Conservation (phyloP, 768 basidiomycete species). For the Mycena chlorophos region DNA sequence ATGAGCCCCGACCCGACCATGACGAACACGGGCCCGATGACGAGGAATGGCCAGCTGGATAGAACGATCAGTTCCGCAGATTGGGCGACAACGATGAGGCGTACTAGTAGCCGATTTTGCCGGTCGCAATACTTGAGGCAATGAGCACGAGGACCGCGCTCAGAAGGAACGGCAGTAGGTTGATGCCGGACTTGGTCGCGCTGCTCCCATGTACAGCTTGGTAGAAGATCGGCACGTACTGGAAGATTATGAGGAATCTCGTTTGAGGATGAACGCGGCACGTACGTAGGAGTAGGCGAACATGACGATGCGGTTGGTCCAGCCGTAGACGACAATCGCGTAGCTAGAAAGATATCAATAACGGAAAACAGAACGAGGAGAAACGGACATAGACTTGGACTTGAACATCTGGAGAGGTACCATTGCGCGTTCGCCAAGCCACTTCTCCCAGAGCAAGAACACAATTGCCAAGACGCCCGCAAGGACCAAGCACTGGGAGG, state of each 20-base stretch:
- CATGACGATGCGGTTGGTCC: constrained; percentile 14
- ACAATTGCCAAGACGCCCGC: constrained; percentile 6
- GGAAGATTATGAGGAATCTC: not conserved
- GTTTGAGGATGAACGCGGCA: not conserved
- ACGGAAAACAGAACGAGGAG: not conserved
- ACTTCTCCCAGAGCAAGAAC: constrained; percentile 17
- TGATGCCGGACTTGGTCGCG: constrained; percentile 20
- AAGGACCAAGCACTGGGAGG: constrained; percentile 13
- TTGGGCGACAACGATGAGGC: not conserved
- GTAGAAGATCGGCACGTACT: constrained; percentile 22
- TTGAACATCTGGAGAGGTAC: constrained; percentile 19
- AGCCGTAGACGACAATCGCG: constrained; percentile 9
- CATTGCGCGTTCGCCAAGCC: constrained; percentile 17
- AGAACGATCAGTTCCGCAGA: not conserved
- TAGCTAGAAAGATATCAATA: not conserved
- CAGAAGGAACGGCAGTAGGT: constrained; percentile 21
- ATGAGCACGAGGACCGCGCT: constrained; percentile 10
- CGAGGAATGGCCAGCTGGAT: constrained; percentile 13
- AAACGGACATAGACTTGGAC: constrained; percentile 1
- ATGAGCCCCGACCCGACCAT: constrained; percentile 18
- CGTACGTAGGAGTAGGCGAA: constrained; percentile 14
- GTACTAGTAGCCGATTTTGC: constrained; percentile 10
- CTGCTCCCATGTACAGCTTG: constrained; percentile 14
- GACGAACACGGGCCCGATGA: constrained; percentile 1
- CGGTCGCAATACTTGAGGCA: constrained; percentile 11